Base-by-base conservation (phyloP, 345 rosid genomes). In the Linum trigynum region DNA sequence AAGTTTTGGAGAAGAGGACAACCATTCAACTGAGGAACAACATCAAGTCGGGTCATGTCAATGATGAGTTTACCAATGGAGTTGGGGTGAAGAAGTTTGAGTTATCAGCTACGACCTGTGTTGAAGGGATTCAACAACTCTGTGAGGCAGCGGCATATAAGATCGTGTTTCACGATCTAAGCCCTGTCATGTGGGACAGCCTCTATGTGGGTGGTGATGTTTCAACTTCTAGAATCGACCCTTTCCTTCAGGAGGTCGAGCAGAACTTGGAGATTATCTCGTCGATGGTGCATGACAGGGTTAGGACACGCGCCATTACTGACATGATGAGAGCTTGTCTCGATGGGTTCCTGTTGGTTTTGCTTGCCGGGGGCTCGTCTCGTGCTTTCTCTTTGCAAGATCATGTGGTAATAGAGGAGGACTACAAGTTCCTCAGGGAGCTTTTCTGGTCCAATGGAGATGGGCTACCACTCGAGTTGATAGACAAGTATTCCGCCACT, bases 141-240 rank as follows among this genome's bases (percentile, higher is more conserved):
- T 62, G 50, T 3, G 65, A 62, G 65, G 65, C 65, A 39, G 40
- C 43, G n/a, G 65, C 65, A 9, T 62, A 62, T 50, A 62, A 62
- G 50, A 32, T 62, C 2, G 50, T 62, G 6, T 62, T 62, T 50
- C 65, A 62, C 16, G 65, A 62, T 39, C 65, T 62, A 7, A 62
- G 65, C 6, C 65, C 40, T 0, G n/a, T n/a, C 4, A 41, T 62
- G 16, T 62, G 65, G 50, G 65, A 62, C n/a, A 32, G 65, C 8
- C 65, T 62, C 9, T 62, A 62, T 5, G 65, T 62, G 23, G 95
- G 96, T 23, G 32, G 1, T 57, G 94, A 88, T 58, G 87, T 79
- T 55, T 80, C 94, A 38, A 84, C 89, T 63, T 84, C 97, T 12
- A 81, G 98, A 79, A 83, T 90, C 5, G 98, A 90, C 61, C 83